phyloP scores from a whole-genome alignment of 441 rosid species.

The Croton laevigatus region DNA sequence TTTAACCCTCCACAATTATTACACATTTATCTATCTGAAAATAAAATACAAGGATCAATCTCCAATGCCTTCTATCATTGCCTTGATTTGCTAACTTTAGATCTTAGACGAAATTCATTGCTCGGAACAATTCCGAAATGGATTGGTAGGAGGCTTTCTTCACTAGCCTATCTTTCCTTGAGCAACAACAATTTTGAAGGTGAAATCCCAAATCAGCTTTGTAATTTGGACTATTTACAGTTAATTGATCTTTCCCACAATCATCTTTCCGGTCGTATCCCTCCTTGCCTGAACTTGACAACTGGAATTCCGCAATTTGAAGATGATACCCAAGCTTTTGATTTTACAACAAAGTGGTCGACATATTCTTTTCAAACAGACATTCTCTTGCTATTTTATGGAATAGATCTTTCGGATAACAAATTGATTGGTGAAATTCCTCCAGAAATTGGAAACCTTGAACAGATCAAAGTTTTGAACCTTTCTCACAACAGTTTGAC shows the following conservation, averaged over 20 bases:
- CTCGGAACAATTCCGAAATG: neutral
- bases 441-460: no score
- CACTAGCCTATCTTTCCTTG: no score
- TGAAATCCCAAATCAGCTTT: neutral
- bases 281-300: neutral
- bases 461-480: no score
- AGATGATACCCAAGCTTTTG: neutral
- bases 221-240: neutral
- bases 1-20: neutral
- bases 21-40: constrained; percentile 21
- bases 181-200: neutral
- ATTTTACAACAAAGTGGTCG: neutral
- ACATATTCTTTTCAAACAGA: no score
- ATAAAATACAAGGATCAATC: constrained; percentile 21
- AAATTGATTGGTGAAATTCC: no score
- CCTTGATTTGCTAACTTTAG: constrained; percentile 12
- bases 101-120: constrained; percentile 20
- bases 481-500: neutral
- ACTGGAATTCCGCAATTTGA: no score
- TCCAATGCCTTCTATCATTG: neutral
- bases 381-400: neutral
- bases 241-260: neutral
- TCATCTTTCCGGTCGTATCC: neutral
- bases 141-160: neutral
- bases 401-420: neutral